These are phyloP conservation scores for Cladophialophora immunda DNA, from an alignment of 2,329 filamentous ascomycete genomes.

Conservation along the genomic window DNA sequence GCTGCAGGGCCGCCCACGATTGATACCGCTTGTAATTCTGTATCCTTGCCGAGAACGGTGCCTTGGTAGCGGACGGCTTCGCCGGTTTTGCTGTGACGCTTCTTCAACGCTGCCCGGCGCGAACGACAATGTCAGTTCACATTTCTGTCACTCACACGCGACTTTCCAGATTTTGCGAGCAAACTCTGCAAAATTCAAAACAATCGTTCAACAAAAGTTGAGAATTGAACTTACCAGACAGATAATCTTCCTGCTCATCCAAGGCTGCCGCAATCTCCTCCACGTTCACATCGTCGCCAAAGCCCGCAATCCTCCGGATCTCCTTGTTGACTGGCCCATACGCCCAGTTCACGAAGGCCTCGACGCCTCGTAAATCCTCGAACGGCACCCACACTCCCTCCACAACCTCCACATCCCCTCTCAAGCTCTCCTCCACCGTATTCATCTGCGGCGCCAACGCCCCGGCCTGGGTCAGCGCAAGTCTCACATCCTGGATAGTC, in stretches of 20 bases:
- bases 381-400: conserved; percentile 41
- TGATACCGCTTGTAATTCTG: conserved; percentile 74
- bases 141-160: conserved; percentile 16
- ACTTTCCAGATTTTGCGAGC: not conserved
- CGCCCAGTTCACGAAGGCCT: conserved; percentile 82
- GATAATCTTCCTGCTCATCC: conserved; percentile 71
- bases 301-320: conserved; percentile 80
- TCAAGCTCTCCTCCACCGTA: conserved; percentile 73
- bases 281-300: conserved; percentile 64
- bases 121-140: conserved; percentile 20
- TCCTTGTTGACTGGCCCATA: conserved; percentile 76
- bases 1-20: conserved; percentile 79
- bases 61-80: conserved; percentile 87
- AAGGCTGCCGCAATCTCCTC: conserved; percentile 56
- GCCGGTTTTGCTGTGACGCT: conserved; percentile 88
- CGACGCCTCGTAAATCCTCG: conserved; percentile 80
- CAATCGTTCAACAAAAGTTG: not conserved
- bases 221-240: conserved; percentile 64
- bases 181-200: conserved; percentile 1
- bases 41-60: conserved; percentile 78
- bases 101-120: conserved; percentile 73
- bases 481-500: conserved; percentile 78
- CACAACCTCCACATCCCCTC: conserved; percentile 56
- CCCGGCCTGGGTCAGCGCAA: conserved; percentile 84
- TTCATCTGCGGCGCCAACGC: conserved; percentile 74